Percentiles rank a stretch among this genome's conserved stretches.
Conservation (phyloP, 2,329 filamentous ascomycete genomes). For the Colletotrichum falcatum region DNA sequence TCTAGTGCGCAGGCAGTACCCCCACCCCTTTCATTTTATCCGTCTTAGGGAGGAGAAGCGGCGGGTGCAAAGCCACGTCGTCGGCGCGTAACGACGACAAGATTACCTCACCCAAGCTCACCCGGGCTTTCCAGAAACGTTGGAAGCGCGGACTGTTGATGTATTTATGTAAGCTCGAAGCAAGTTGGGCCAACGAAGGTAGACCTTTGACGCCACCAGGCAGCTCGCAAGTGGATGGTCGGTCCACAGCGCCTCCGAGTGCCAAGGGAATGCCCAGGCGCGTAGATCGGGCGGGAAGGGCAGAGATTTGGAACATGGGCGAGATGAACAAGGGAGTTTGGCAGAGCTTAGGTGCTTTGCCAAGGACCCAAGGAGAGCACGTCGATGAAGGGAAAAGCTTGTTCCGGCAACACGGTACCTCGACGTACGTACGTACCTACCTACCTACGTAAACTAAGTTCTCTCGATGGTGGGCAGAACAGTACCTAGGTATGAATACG, state of each 20-base stretch:
- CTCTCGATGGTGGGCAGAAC: too few relatives aligned
- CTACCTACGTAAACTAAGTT: too few relatives aligned
- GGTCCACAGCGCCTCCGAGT: conserved; percentile 12
- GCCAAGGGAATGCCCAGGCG: conserved; percentile 40
- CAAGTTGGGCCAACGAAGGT: background rate
- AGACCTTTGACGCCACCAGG: background rate
- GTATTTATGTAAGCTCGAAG: background rate
- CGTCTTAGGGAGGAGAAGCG: background rate
- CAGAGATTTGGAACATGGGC: conserved; percentile 2
- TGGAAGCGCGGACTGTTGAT: background rate
- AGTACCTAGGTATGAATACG: too few relatives aligned
- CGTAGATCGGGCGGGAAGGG: conserved; percentile 34
- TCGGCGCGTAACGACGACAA: background rate
- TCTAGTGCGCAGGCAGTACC: background rate
- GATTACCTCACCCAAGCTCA: too few relatives aligned
- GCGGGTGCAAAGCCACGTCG: conserved; percentile 4
- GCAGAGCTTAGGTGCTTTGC: too few relatives aligned
- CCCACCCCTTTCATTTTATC: background rate
- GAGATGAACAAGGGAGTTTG: conserved; percentile 25
- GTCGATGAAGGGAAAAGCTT: conserved; percentile 27
- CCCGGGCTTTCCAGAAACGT: background rate
- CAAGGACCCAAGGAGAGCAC: conserved; percentile 6
- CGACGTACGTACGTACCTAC: too few relatives aligned
- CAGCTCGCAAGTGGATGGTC: background rate
- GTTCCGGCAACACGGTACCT: too few relatives aligned